phyloP scores from a whole-genome alignment of 176 grass and related monocot genomes.

The Cymbopogon citratus region DNA sequence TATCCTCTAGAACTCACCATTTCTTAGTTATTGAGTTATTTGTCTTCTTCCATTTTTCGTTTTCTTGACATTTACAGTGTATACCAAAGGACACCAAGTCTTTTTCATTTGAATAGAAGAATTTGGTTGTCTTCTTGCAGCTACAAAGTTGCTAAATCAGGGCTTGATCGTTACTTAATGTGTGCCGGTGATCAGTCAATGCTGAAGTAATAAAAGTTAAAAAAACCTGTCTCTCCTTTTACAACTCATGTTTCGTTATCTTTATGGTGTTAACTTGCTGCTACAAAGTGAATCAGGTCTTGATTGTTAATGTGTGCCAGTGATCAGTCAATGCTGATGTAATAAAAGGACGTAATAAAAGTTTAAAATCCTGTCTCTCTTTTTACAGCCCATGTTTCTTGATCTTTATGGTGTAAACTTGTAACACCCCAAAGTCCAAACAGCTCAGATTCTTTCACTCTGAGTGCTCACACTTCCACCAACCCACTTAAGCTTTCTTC shows the following conservation, averaged over 20 bases:
- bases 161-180: neutral
- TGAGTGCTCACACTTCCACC: neutral
- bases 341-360: neutral
- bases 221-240: neutral
- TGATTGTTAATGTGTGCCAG: neutral
- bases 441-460: neutral
- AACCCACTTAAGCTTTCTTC: neutral
- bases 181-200: neutral
- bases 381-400: neutral
- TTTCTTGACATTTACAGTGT: neutral
- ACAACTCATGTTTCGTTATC: neutral
- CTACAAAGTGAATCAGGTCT: slow-evolving; percentile 10
- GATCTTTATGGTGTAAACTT: slow-evolving; percentile 6
- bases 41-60: neutral
- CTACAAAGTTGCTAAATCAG: slow-evolving; percentile 19
- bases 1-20: neutral
- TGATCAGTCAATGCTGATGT: neutral
- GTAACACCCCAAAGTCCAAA: neutral
- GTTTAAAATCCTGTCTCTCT: neutral
- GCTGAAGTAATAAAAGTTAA: neutral
- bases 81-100: neutral
- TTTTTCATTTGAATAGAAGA: slow-evolving; percentile 9
- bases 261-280: slow-evolving; percentile 5
- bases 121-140: neutral
- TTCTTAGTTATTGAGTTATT: neutral